A percentile compares a stretch with the other conserved stretches of the same genome.
Evolutionary conservation across 805 yeast species (phyloP).

Genomic region (Ogataea neopini): DNA sequence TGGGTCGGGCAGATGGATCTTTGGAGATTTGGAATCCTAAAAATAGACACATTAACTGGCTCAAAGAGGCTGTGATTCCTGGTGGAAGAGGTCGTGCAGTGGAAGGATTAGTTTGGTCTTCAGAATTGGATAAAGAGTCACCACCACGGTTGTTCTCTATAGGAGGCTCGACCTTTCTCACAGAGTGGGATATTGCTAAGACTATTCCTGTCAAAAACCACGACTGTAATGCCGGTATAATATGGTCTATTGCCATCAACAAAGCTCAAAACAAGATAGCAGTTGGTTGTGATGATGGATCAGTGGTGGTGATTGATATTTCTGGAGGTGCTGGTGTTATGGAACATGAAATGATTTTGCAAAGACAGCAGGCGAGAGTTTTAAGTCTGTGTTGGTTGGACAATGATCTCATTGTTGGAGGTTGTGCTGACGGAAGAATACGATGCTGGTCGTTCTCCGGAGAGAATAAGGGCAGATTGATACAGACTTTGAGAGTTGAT

Average conservation of each 20-base stretch:
- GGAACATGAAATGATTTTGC: constrained; percentile 74
- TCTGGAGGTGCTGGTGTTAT: constrained; percentile 82
- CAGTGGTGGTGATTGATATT: constrained; percentile 81
- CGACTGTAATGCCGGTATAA: constrained; percentile 90
- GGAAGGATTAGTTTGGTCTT: constrained; percentile 86
- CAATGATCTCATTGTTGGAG: constrained; percentile 72
- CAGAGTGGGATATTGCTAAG: constrained; percentile 86
- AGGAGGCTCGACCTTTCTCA: constrained; percentile 88
- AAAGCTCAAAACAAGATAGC: constrained; percentile 65
- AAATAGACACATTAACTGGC: constrained; percentile 61
- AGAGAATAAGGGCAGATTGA: constrained; percentile 57
- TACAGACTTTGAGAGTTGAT: constrained; percentile 89
- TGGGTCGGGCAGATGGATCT: constrained; percentile 92
- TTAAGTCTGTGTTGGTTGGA: constrained; percentile 76
- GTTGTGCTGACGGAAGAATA: constrained; percentile 92
- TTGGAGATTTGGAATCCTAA: constrained; percentile 93
- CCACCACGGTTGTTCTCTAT: constrained; percentile 79
- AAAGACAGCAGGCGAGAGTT: constrained; percentile 81
- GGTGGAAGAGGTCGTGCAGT: constrained; percentile 85
- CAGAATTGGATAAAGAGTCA: constrained; percentile 40
- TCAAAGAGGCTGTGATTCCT: constrained; percentile 67
- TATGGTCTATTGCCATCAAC: constrained; percentile 83
- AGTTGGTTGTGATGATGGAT: constrained; percentile 94
- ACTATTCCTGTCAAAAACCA: constrained; percentile 73
- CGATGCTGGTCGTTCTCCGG: constrained; percentile 70